Evolutionary conservation across 495 filamentous ascomycete species (phyloP).

Genomic region (Paragyromitra xinjiangensis): DNA sequence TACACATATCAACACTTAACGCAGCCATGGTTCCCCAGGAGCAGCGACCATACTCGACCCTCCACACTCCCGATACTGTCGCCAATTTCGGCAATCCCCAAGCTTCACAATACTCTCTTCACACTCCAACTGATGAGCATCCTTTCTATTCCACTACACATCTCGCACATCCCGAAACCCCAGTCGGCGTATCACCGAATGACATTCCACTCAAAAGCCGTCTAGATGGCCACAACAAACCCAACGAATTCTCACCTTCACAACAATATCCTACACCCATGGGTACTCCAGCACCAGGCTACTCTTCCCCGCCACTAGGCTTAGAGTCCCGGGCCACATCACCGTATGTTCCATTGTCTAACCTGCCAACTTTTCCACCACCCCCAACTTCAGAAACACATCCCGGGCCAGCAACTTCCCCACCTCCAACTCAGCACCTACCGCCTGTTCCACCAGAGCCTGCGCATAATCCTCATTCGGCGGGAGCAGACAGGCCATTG

Average conservation of each 20-base stretch:
- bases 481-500: conserved; percentile 20
- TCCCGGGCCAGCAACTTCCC: conserved; percentile 38
- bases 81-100: conserved; percentile 38
- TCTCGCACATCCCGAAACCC: conserved; percentile 4
- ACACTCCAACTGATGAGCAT: conserved; percentile 43
- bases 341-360: conserved; percentile 33
- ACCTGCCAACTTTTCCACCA: conserved; percentile 39
- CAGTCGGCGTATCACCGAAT: conserved; percentile 7
- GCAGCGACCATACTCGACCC: conserved; percentile 50
- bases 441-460: conserved; percentile 50
- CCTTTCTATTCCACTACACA: conserved; percentile 33
- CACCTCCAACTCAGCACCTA: conserved; percentile 47
- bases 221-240: neutral
- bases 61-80: conserved; percentile 44
- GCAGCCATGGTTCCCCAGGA: conserved; percentile 28
- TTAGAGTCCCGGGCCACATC: conserved; percentile 8
- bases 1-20: conserved; percentile 14
- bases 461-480: conserved; percentile 28
- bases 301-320: conserved; percentile 14
- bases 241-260: conserved; percentile 18
- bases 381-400: conserved; percentile 43
- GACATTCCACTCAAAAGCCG: conserved; percentile 38
- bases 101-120: conserved; percentile 49
- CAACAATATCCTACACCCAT: conserved; percentile 28
- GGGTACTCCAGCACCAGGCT: conserved; percentile 25